A percentile compares a stretch with the other conserved stretches of the same genome.
phyloP scores from a whole-genome alignment of 2,329 filamentous ascomycete genomes.

The Scolecobasidium constrictum region DNA sequence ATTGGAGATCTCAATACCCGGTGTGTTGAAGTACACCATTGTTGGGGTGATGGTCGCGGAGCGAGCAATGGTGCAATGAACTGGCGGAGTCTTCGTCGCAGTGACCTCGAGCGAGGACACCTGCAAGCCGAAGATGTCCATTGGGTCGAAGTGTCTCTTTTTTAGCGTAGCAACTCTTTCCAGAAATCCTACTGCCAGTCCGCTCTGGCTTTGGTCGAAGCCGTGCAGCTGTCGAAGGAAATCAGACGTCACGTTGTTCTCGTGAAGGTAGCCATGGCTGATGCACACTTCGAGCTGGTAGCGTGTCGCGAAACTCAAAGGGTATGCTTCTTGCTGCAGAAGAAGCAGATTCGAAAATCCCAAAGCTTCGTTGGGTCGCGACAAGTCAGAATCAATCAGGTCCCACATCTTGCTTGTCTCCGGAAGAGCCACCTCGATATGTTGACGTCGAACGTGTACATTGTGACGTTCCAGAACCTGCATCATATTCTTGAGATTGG shows the following conservation, averaged over 20 bases:
- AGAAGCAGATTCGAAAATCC: neutral
- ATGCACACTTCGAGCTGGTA: slow-evolving; percentile 93
- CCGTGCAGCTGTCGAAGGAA: slow-evolving; percentile 54
- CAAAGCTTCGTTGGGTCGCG: neutral
- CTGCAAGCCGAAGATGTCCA: slow-evolving; percentile 54
- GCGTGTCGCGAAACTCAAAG: slow-evolving; percentile 38
- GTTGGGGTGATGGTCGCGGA: slow-evolving; percentile 77
- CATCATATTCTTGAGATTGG: neutral
- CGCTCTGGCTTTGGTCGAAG: slow-evolving; percentile 9
- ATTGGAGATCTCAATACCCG: slow-evolving; percentile 77
- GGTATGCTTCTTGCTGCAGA: neutral
- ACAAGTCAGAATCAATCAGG: neutral
- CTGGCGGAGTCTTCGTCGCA: slow-evolving; percentile 41
- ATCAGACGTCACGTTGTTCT: slow-evolving; percentile 56
- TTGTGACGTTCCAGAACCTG: slow-evolving; percentile 9
- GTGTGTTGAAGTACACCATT: slow-evolving; percentile 66
- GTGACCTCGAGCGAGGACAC: slow-evolving; percentile 32
- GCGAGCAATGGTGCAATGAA: slow-evolving; percentile 64
- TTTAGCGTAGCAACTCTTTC: slow-evolving; percentile 62
- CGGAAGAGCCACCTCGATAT: neutral
- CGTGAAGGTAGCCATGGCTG: slow-evolving; percentile 66
- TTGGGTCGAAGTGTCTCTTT: slow-evolving; percentile 54
- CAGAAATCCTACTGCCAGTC: slow-evolving; percentile 56
- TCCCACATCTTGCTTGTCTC: slow-evolving; percentile 6
- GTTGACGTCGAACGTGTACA: slow-evolving; percentile 1